Conservation (phyloP, 805 yeast species). For the Ogataea paradorogensis region DNA sequence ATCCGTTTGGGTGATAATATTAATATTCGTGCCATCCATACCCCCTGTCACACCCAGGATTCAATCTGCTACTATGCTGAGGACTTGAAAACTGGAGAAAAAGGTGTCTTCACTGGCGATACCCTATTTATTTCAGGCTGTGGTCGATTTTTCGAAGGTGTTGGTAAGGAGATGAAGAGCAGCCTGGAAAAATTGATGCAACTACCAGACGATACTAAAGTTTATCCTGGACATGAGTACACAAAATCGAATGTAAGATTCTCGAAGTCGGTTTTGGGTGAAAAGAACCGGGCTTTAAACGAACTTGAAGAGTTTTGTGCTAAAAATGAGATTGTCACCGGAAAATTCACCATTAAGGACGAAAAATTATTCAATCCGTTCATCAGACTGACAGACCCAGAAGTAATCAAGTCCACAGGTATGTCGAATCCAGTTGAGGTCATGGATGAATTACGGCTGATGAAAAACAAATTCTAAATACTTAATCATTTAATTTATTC, state of each 20-base stretch:
- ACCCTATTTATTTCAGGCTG: slow-evolving; percentile 93
- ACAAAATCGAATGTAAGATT: slow-evolving; percentile 79
- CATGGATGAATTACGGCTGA: background rate
- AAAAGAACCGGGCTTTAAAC: slow-evolving; percentile 48
- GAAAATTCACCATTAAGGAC: slow-evolving; percentile 78
- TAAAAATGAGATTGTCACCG: slow-evolving; percentile 74
- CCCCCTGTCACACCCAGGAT: slow-evolving; percentile 98
- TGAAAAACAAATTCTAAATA: slow-evolving; percentile 6
- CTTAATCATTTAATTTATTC: background rate
- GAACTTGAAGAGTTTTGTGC: slow-evolving; percentile 50
- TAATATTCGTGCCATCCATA: slow-evolving; percentile 76
- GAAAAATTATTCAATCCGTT: slow-evolving; percentile 37
- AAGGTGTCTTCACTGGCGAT: slow-evolving; percentile 91
- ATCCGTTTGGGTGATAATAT: slow-evolving; percentile 63
- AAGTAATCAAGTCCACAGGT: too few species aligned
- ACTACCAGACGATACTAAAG: slow-evolving; percentile 67
- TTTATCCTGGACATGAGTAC: slow-evolving; percentile 96
- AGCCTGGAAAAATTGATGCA: slow-evolving; percentile 60
- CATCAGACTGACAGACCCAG: too few species aligned
- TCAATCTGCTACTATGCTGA: slow-evolving; percentile 81
- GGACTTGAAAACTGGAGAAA: slow-evolving; percentile 61
- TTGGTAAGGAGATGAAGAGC: slow-evolving; percentile 72
- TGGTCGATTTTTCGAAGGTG: slow-evolving; percentile 95
- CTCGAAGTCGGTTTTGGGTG: slow-evolving; percentile 58
- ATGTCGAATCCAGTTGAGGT: too few species aligned